A percentile compares a stretch with the other conserved stretches of the same genome.
These are phyloP conservation scores for Anthoceros angustus DNA, from an alignment of 225 moss, liverwort and hornwort genomes.

Conservation along the genomic window DNA sequence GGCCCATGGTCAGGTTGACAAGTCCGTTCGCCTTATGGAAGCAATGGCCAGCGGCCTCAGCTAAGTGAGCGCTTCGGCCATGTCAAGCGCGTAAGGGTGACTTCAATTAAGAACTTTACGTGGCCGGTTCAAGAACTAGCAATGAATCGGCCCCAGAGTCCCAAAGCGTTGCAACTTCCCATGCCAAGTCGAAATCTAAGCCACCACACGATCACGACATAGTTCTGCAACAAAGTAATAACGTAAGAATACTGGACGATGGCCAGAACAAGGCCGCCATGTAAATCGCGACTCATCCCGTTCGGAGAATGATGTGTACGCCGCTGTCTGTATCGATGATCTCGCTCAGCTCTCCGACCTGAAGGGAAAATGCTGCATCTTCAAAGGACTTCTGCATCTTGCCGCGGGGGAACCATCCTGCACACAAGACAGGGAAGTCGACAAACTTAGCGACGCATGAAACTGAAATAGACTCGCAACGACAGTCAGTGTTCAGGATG, in stretches of 20 bases:
- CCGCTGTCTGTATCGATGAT: slow-evolving; percentile 54
- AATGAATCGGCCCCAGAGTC: no score
- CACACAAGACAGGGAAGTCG: not conserved
- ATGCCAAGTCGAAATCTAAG: no score
- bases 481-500: no score
- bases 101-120: no score
- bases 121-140: no score
- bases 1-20: slow-evolving; percentile 29
- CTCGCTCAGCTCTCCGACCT: slow-evolving; percentile 55
- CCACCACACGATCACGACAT: no score
- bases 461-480: not conserved
- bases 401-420: slow-evolving; percentile 52
- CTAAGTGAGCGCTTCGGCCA: not conserved
- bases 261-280: not conserved
- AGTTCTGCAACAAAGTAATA: no score
- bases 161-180: no score
- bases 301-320: slow-evolving; percentile 46
- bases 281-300: slow-evolving; percentile 6
- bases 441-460: not conserved
- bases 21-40: slow-evolving; percentile 31
- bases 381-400: slow-evolving; percentile 67
- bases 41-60: slow-evolving; percentile 7
- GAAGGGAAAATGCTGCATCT: slow-evolving; percentile 36
- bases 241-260: no score
- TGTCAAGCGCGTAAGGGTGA: no score